Conservation (phyloP, 257 asterid species). For the Thymus quinquecostatus region DNA sequence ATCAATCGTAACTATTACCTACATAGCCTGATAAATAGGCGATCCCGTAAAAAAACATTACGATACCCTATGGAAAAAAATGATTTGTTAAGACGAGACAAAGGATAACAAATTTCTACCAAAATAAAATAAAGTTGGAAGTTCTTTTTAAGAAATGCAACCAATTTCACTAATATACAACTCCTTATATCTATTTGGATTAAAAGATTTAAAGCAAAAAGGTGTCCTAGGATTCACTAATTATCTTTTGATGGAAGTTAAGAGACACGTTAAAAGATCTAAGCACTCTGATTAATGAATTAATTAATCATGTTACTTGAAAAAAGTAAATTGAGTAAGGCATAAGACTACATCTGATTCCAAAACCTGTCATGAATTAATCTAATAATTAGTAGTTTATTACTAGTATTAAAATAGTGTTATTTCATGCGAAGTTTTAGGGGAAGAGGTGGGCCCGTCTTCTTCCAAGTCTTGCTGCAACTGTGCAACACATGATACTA, state of each 20-base stretch:
- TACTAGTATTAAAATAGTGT: neutral
- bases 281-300: constrained; percentile 26
- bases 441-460: constrained; percentile 33
- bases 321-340: constrained; percentile 31
- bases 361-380: constrained; percentile 31
- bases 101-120: no score
- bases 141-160: no score
- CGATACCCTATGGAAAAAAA: no score
- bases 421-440: constrained; percentile 22
- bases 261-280: neutral
- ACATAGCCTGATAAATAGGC: no score
- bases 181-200: no score
- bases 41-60: no score
- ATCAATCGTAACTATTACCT: no score
- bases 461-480: constrained; percentile 7
- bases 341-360: constrained; percentile 34
- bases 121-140: no score
- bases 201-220: constrained; percentile 32
- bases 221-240: constrained; percentile 36
- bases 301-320: neutral
- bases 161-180: no score
- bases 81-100: no score
- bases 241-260: constrained; percentile 25
- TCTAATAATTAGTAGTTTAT: constrained; percentile 9
- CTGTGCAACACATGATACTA: constrained; percentile 4